Percentiles rank a stretch among this genome's conserved stretches.
Evolutionary conservation across 2,329 filamentous ascomycete species (phyloP).

Genomic region (Paecilomyces sp.): DNA sequence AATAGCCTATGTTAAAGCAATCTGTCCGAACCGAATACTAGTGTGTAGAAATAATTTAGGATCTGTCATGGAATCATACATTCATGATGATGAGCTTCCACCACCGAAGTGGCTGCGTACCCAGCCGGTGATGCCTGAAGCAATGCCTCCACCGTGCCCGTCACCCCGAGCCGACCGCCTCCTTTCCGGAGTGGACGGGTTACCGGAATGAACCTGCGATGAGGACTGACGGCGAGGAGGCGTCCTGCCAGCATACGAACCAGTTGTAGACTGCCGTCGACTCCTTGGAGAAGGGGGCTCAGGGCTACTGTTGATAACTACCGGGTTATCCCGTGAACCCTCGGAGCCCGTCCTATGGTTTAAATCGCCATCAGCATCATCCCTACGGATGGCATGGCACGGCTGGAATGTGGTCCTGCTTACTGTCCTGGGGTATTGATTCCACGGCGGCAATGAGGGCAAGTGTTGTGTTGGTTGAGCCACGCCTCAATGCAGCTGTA

Average conservation of each 20-base stretch:
- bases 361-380: not conserved
- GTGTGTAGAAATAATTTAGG: not conserved
- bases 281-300: conserved; percentile 3
- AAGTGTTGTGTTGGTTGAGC: conserved; percentile 87
- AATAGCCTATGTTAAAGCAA: not conserved
- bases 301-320: conserved; percentile 12
- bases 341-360: conserved; percentile 4
- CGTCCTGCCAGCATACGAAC: not conserved
- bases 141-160: conserved; percentile 9
- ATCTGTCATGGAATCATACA: not conserved
- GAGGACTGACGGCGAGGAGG: not conserved
- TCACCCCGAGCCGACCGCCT: conserved; percentile 9
- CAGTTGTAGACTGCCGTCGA: conserved; percentile 2
- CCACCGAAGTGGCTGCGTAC: conserved; percentile 11
- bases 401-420: conserved; percentile 8
- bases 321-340: conserved; percentile 11
- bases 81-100: conserved; percentile 1
- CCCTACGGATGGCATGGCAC: not conserved
- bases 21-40: not conserved
- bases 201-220: not conserved
- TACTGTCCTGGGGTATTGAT: conserved; percentile 22
- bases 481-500: conserved; percentile 72
- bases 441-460: conserved; percentile 52
- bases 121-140: conserved; percentile 3
- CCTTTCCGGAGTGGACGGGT: not conserved